A percentile compares a stretch with the other conserved stretches of the same genome.
phyloP scores from a whole-genome alignment of 129 eudicot genomes.

The Lactuca saligna region DNA sequence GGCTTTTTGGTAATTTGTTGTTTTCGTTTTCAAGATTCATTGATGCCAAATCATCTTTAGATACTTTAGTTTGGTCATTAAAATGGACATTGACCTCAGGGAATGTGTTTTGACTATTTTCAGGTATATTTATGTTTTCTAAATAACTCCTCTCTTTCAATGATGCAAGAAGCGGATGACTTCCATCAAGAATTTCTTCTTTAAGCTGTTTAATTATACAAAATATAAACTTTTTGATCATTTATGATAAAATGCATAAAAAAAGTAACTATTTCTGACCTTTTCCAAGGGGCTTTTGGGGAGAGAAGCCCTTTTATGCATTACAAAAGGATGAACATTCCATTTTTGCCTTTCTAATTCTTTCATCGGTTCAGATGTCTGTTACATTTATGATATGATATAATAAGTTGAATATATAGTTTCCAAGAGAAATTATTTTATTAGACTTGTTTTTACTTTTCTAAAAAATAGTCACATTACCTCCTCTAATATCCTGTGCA shows the following conservation, averaged over 20 bases:
- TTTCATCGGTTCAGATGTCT: slow-evolving; percentile 42
- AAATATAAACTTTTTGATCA: neutral
- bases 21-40: slow-evolving; percentile 1
- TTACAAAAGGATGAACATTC: slow-evolving; percentile 50
- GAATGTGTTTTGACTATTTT: slow-evolving; percentile 4
- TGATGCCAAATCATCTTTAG: slow-evolving; percentile 20
- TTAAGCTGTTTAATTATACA: slow-evolving; percentile 52
- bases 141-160: slow-evolving; percentile 57
- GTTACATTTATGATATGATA: slow-evolving; percentile 14
- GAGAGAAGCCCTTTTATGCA: slow-evolving; percentile 48
- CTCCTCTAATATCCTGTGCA: slow-evolving; percentile 42
- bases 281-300: slow-evolving; percentile 46
- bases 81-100: slow-evolving; percentile 19
- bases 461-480: slow-evolving; percentile 20
- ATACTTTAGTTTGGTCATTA: slow-evolving; percentile 11
- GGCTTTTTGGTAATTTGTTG: slow-evolving; percentile 8
- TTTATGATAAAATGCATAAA: neutral
- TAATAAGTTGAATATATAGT: neutral
- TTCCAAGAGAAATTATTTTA: neutral
- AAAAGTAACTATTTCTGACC: slow-evolving; percentile 38
- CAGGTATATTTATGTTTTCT: slow-evolving; percentile 18
- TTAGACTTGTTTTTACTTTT: neutral
- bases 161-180: slow-evolving; percentile 45
- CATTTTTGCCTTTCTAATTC: slow-evolving; percentile 43
- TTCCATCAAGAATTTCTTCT: slow-evolving; percentile 51